Evolutionary conservation across 176 grass and related monocot genomes (phyloP).

Genomic region (Phragmites australis): DNA sequence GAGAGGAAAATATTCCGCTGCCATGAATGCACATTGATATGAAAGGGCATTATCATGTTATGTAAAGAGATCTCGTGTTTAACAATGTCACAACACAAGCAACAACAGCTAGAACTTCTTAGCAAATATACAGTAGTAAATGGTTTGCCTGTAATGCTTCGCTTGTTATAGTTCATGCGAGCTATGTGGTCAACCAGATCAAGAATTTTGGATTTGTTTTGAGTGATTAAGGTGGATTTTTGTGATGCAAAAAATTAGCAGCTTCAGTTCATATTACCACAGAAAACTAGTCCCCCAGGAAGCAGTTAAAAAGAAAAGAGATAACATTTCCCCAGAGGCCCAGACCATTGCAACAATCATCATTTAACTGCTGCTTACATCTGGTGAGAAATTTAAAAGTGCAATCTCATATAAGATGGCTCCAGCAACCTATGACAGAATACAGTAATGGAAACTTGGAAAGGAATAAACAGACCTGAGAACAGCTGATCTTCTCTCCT

Average conservation of each 20-base stretch:
- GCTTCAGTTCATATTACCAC: background rate
- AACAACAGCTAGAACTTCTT: background rate
- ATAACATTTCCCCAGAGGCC: background rate
- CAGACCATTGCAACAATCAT: background rate
- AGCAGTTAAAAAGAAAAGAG: constrained; percentile 5
- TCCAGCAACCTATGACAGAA: constrained; percentile 32
- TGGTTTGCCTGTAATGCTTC: background rate
- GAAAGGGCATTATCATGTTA: background rate
- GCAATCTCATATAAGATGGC: constrained; percentile 5
- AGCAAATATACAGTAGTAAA: background rate
- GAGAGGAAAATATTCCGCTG: constrained; percentile 10
- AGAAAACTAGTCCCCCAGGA: background rate
- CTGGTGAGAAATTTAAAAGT: background rate
- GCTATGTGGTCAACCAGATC: constrained; percentile 1
- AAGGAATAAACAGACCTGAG: constrained; percentile 64
- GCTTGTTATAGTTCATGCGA: background rate
- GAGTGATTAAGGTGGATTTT: background rate
- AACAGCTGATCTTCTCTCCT: constrained; percentile 93
- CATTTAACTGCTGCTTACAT: background rate
- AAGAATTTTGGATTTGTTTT: background rate
- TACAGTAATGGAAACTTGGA: background rate
- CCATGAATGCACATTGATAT: background rate
- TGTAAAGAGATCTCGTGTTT: background rate
- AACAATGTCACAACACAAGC: constrained; percentile 2
- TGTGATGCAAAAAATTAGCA: background rate